Evolutionary conservation across 352 stramenopile genomes (phyloP).

Genomic region (Elongisporangium prolatum): DNA sequence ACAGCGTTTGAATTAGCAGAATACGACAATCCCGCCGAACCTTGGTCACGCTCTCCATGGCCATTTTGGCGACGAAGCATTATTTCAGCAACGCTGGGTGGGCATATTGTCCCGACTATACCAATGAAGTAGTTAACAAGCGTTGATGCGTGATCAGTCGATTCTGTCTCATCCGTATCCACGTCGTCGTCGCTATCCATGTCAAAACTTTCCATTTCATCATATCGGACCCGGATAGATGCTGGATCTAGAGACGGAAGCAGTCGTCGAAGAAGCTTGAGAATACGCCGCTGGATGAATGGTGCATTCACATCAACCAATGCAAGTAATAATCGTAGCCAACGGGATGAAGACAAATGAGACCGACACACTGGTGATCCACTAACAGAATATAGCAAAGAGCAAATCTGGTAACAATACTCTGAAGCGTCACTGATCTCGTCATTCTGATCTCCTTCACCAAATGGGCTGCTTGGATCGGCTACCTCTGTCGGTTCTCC

Average conservation of each 20-base stretch:
- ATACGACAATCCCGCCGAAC: constrained; percentile 3
- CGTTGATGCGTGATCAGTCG: constrained; percentile 47
- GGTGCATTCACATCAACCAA: constrained; percentile 72
- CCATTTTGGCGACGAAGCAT: constrained; percentile 35
- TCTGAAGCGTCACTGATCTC: constrained; percentile 59
- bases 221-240: constrained; percentile 54
- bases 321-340: constrained; percentile 76
- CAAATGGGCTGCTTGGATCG: constrained; percentile 30
- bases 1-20: constrained; percentile 28
- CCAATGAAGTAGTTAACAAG: constrained; percentile 78
- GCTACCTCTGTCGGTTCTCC: constrained; percentile 36
- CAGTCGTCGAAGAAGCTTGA: constrained; percentile 80
- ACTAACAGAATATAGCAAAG: constrained; percentile 84
- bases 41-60: constrained; percentile 1
- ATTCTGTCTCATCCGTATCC: constrained; percentile 46
- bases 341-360: constrained; percentile 79
- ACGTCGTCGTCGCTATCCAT: constrained; percentile 83
- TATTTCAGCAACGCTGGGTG: constrained; percentile 58
- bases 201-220: constrained; percentile 70
- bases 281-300: constrained; percentile 71
- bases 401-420: constrained; percentile 90
- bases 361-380: constrained; percentile 74
- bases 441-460: constrained; percentile 27
- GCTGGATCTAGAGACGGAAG: constrained; percentile 67
- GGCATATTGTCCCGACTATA: constrained; percentile 64